These are phyloP conservation scores for Heterobasidion parviporum DNA, from an alignment of 1,284 basidiomycete genomes.

Conservation along the genomic window DNA sequence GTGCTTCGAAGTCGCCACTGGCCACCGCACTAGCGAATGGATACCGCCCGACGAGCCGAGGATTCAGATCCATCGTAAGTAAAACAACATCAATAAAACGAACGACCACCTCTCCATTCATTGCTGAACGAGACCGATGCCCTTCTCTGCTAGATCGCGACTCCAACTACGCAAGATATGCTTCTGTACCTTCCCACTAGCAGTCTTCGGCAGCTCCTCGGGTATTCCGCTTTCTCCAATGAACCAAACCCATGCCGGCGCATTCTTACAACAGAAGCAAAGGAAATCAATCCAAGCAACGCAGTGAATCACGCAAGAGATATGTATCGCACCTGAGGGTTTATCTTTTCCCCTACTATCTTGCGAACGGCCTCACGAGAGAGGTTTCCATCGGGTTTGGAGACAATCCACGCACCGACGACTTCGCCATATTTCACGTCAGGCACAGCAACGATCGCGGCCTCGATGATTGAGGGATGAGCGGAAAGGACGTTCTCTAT, in stretches of 20 bases:
- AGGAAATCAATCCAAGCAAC: not conserved
- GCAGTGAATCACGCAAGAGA: not conserved
- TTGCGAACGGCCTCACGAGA: constrained; percentile 43
- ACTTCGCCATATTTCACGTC: constrained; percentile 68
- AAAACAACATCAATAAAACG: no score
- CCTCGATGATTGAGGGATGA: constrained; percentile 60
- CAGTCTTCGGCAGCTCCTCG: constrained; percentile 73
- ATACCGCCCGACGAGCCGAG: no score
- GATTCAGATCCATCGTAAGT: no score
- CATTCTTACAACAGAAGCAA: constrained; percentile 39
- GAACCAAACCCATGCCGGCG: constrained; percentile 81
- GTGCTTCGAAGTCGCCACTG: no score
- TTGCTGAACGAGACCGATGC: constrained; percentile 17
- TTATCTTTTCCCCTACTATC: constrained; percentile 52
- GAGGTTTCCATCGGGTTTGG: constrained; percentile 32
- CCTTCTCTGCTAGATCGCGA: constrained; percentile 33
- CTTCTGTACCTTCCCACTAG: constrained; percentile 85
- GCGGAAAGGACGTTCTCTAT: constrained; percentile 74
- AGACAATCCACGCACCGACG: constrained; percentile 71
- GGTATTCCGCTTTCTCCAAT: constrained; percentile 54
- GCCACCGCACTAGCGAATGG: no score
- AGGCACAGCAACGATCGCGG: constrained; percentile 69
- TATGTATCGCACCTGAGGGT: constrained; percentile 53
- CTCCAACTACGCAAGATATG: constrained; percentile 58
- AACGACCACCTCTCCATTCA: not conserved